Evolutionary conservation across 306 rosid species (phyloP), one percentile per base, ranked within the genome.

Genomic region (Boehmeria nivea): DNA sequence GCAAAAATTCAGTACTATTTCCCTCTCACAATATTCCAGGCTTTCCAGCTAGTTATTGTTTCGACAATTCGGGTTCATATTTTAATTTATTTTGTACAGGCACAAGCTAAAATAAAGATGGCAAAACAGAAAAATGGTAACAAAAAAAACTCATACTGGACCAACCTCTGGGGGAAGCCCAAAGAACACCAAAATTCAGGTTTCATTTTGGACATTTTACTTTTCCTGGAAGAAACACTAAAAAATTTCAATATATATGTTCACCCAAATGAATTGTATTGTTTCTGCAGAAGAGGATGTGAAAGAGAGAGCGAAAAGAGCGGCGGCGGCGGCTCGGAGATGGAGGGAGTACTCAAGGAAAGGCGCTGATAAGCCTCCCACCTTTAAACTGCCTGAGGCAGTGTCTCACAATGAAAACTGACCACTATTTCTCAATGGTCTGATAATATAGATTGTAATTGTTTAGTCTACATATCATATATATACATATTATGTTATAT

Each of bases 331-430:
- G 0, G 85, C 99, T 60, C 67, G 96, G 46, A 76, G 91, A 72
- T 91, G 99, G 99, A 76, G 99, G 54, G 99, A 91, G 77, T 91
- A 91, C 76, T 91, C 99, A 5, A 78, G 99, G 64, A 81, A 68
- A 61, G 95, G 96, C 12, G 87, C 54, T 2, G 89, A 83, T 63
- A 91, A 87, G 76, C 82, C 81, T 74, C 88, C 95, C 18, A 72
- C 87, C 17, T 78, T 78, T 63, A 91, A 91, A 67, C 99, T 91
- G 66, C 99, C 95, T 11, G 94, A 84, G 61, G 60, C 76, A 43
- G 49, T 76, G 38, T 80, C 89, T 23, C 58, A 31, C 69, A 54
- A 66, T 26, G 89, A 83, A 47, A 69, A 76, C 25, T 82, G 68
- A 85, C 71, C 70, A 51, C n/a, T n/a, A 8, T 63, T 13, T 15